Conservation (phyloP, 352 stramenopile species). For the Phytophthora sp. region DNA sequence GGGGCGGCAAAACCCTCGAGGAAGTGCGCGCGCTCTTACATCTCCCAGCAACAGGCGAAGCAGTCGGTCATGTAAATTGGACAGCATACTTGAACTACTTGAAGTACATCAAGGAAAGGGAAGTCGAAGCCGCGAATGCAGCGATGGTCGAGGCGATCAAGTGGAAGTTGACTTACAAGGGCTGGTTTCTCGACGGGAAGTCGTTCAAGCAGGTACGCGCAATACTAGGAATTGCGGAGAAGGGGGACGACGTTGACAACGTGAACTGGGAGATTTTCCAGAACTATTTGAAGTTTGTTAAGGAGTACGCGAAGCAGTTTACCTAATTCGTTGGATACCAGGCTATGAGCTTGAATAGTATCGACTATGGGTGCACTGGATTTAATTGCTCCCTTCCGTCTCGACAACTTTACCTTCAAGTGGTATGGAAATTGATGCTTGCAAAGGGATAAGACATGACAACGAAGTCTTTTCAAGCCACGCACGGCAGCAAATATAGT, state of each 20-base stretch:
- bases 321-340: background rate
- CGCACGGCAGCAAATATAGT: too few species aligned
- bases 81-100: slow-evolving; percentile 16
- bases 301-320: slow-evolving; percentile 7
- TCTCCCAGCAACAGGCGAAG: slow-evolving; percentile 16
- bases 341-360: too few species aligned
- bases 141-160: slow-evolving; percentile 4
- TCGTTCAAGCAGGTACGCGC: background rate
- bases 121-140: slow-evolving; percentile 1
- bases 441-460: too few species aligned
- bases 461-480: too few species aligned
- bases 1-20: slow-evolving; percentile 9
- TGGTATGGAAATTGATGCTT: too few species aligned
- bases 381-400: too few species aligned
- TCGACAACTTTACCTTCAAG: too few species aligned
- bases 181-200: slow-evolving; percentile 17
- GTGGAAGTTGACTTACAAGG: slow-evolving; percentile 4
- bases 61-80: slow-evolving; percentile 12
- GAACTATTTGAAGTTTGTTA: slow-evolving; percentile 4
- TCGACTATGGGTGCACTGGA: background rate
- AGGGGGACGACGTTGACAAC: background rate
- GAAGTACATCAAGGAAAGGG: slow-evolving; percentile 13
- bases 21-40: slow-evolving; percentile 11
- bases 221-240: slow-evolving; percentile 6
- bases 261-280: slow-evolving; percentile 7